Conservation (phyloP, 2,329 filamentous ascomycete genomes). For the Cephalotrichum gorgonifer region DNA sequence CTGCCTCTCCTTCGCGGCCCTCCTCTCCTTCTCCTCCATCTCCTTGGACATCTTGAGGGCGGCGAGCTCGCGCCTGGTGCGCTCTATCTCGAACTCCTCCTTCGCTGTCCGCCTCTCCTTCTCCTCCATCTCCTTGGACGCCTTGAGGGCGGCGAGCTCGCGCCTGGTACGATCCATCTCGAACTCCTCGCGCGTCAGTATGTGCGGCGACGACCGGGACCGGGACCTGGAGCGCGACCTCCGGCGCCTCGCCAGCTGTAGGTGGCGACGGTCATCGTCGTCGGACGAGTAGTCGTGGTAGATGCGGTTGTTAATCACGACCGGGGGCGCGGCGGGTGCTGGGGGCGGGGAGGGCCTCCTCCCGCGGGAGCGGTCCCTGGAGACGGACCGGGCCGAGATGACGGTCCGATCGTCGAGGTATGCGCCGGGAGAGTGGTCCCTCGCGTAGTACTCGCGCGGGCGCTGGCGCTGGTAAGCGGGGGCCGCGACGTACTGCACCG, state of each 20-base stretch:
- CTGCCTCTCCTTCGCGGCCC: conserved; percentile 26
- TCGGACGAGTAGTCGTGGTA: conserved; percentile 39
- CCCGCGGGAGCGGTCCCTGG: conserved; percentile 28
- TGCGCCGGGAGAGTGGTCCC: conserved; percentile 21
- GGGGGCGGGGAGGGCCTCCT: conserved; percentile 30
- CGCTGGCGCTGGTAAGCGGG: conserved; percentile 21
- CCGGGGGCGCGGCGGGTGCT: conserved; percentile 24
- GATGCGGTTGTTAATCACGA: conserved; percentile 49
- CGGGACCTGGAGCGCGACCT: conserved; percentile 24
- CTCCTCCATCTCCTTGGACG: conserved; percentile 26
- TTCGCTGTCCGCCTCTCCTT: conserved; percentile 25
- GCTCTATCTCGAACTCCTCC: no score
- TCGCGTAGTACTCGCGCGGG: conserved; percentile 29
- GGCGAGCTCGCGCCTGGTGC: conserved; percentile 31
- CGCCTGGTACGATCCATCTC: conserved; percentile 26
- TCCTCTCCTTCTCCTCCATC: conserved; percentile 25
- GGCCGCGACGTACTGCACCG: conserved; percentile 32
- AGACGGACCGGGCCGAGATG: conserved; percentile 21
- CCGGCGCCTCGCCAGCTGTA: conserved; percentile 17
- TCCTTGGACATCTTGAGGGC: conserved; percentile 28
- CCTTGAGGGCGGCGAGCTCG: conserved; percentile 33
- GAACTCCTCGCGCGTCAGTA: conserved; percentile 32
- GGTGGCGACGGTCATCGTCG: conserved; percentile 23
- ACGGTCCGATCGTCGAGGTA: conserved; percentile 33
- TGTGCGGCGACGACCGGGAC: conserved; percentile 21